Conservation (phyloP, 345 rosid species). For the Erucastrum elatum region DNA sequence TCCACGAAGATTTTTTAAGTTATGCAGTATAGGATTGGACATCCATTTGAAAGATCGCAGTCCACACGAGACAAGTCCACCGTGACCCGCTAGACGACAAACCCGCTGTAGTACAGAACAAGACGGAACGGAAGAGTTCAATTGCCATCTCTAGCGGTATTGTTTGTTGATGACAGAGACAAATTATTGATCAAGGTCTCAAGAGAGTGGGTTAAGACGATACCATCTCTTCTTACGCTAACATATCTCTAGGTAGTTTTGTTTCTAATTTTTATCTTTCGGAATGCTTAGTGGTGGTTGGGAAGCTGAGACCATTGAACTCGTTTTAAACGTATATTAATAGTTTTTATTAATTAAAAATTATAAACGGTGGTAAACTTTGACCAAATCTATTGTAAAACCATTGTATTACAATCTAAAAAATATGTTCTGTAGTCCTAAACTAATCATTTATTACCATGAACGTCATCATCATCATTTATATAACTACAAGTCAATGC, state of each 20-base stretch:
- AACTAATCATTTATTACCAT: neutral
- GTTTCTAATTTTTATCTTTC: neutral
- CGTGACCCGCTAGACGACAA: too few species aligned
- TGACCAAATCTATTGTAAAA: constrained; percentile 6
- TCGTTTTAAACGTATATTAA: neutral
- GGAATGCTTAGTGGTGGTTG: neutral
- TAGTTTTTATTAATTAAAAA: neutral
- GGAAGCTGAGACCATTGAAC: neutral
- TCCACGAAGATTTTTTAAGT: too few species aligned
- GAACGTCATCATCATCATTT: constrained; percentile 28
- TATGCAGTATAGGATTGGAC: too few species aligned
- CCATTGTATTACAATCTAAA: neutral
- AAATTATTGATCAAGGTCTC: neutral
- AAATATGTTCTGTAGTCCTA: neutral
- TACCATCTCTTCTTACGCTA: neutral
- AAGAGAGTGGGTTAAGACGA: neutral
- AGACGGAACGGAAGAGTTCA: too few species aligned
- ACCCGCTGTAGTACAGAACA: too few species aligned
- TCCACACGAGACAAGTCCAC: too few species aligned
- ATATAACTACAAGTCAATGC: constrained; percentile 32
- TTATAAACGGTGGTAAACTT: neutral
- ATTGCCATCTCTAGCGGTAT: too few species aligned
- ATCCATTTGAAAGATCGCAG: neutral
- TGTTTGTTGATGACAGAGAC: neutral
- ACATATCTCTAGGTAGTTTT: neutral